These are phyloP conservation scores for Fusarium sp. DNA, from an alignment of 2,329 filamentous ascomycete genomes.

Conservation along the genomic window DNA sequence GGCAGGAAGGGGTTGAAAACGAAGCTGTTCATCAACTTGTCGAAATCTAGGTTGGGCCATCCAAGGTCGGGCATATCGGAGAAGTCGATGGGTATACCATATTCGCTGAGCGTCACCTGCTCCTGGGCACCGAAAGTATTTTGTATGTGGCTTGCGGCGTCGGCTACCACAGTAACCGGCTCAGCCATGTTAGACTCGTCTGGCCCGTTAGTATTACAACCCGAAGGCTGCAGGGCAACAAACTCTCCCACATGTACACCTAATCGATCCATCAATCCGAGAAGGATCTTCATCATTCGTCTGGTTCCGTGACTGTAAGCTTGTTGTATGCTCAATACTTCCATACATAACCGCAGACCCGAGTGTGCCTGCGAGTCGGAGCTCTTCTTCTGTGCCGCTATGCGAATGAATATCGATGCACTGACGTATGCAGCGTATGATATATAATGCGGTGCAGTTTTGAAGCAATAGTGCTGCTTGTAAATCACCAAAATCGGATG, in stretches of 20 bases:
- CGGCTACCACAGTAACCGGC: fast-evolving
- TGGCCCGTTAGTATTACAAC: not conserved
- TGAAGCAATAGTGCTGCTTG: constrained; percentile 55
- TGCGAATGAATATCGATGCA: constrained; percentile 62
- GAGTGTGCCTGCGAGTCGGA: constrained; percentile 52
- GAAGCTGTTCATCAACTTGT: constrained; percentile 20
- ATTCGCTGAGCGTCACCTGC: no score
- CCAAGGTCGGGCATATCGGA: no score
- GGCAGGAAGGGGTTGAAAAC: fast-evolving
- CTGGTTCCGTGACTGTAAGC: constrained; percentile 44
- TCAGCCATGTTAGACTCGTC: fast-evolving
- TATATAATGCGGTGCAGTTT: constrained; percentile 60
- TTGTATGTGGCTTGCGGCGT: no score
- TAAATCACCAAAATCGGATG: constrained; percentile 56
- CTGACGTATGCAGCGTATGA: constrained; percentile 65
- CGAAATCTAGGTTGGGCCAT: not conserved
- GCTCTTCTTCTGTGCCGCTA: constrained; percentile 57
- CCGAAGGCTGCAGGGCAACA: not conserved
- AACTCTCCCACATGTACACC: constrained; percentile 4
- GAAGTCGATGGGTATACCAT: no score
- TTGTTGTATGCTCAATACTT: constrained; percentile 58
- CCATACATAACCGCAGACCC: constrained; percentile 55
- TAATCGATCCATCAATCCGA: constrained; percentile 2
- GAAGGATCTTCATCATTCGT: constrained; percentile 22
- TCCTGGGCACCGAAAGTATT: no score